Evolutionary conservation across 805 yeast genomes (phyloP).

Genomic region (Zygotorulaspora chibaensis): DNA sequence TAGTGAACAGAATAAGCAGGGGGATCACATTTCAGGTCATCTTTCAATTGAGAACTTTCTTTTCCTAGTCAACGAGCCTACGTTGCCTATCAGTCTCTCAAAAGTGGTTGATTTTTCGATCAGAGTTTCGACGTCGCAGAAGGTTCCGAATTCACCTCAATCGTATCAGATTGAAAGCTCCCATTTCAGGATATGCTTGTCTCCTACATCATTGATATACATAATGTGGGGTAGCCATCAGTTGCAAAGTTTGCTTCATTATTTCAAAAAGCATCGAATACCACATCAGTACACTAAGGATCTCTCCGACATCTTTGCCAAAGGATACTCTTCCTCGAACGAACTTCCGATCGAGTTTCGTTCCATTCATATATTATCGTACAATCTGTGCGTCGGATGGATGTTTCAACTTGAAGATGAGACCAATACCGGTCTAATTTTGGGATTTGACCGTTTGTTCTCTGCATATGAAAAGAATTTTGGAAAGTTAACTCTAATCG

Average conservation of each 20-base stretch:
- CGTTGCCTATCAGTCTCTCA: constrained; percentile 38
- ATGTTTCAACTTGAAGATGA: constrained; percentile 46
- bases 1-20: constrained; percentile 1
- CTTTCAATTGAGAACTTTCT: constrained; percentile 29
- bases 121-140: constrained; percentile 41
- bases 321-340: constrained; percentile 3
- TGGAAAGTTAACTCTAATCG: constrained; percentile 65
- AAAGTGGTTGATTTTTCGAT: constrained; percentile 45
- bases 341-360: constrained; percentile 34
- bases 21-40: constrained; percentile 21
- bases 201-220: constrained; percentile 46
- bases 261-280: constrained; percentile 20
- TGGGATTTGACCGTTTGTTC: constrained; percentile 73
- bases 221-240: constrained; percentile 34
- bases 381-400: constrained; percentile 77
- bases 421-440: constrained; percentile 62
- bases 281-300: constrained; percentile 4
- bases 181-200: constrained; percentile 53
- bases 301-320: constrained; percentile 2
- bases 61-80: constrained; percentile 29
- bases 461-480: constrained; percentile 55
- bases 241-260: constrained; percentile 12
- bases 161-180: constrained; percentile 56
- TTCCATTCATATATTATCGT: constrained; percentile 55
- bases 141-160: constrained; percentile 31